phyloP scores from a whole-genome alignment of 352 stramenopile species.

The Stephanocyclus meneghinianus region DNA sequence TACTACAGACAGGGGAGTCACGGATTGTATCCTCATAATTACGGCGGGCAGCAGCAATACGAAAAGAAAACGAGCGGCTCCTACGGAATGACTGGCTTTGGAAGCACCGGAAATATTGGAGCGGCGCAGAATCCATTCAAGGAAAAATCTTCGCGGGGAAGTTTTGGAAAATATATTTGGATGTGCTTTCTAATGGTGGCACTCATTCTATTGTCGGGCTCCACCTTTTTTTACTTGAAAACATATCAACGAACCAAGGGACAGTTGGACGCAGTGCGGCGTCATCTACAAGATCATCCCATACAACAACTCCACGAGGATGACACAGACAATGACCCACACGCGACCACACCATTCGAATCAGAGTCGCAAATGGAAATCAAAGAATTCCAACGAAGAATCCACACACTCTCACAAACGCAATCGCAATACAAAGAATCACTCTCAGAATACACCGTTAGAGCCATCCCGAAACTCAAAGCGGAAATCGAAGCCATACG shows the following conservation, averaged over 20 bases:
- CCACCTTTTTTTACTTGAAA: background rate
- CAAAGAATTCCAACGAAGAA: background rate
- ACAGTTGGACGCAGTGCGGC: background rate
- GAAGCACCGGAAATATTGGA: background rate
- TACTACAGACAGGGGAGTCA: background rate
- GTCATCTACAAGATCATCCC: background rate
- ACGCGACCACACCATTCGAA: background rate
- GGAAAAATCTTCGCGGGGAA: background rate
- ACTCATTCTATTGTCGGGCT: background rate
- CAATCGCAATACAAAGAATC: background rate
- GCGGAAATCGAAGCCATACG: background rate
- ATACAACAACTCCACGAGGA: background rate
- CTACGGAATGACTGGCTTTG: background rate
- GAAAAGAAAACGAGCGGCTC: background rate
- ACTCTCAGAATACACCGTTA: background rate
- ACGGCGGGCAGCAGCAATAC: background rate
- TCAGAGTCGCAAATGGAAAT: background rate
- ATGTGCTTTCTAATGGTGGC: background rate
- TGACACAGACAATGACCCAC: background rate
- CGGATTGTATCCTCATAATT: background rate
- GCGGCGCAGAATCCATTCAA: slow-evolving; percentile 3
- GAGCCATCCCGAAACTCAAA: background rate
- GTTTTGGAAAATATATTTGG: background rate
- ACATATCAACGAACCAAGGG: background rate
- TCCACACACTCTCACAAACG: background rate